These are phyloP conservation scores for Cubamyces lactineus DNA, from an alignment of 768 basidiomycete genomes.

Conservation along the genomic window DNA sequence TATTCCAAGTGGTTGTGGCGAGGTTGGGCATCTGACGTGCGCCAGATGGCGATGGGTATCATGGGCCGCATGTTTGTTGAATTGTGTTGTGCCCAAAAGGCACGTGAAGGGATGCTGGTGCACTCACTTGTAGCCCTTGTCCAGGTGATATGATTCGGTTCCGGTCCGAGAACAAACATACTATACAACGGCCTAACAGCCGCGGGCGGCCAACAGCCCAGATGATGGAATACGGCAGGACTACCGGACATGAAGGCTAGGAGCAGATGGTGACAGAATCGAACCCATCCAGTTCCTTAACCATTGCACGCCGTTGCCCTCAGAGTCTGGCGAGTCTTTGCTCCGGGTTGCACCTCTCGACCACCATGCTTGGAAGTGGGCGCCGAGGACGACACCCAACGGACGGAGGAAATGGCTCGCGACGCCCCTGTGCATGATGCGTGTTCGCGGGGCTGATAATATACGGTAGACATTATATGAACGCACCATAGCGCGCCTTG, in stretches of 20 bases:
- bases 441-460: background rate
- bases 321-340: conserved; percentile 23
- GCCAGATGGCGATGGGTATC: too few relatives aligned
- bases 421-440: conserved; percentile 43
- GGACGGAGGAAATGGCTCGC: conserved; percentile 50
- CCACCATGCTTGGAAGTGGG: conserved; percentile 27
- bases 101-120: too few relatives aligned
- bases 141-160: too few relatives aligned
- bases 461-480: background rate
- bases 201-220: too few relatives aligned
- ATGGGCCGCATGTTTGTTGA: too few relatives aligned
- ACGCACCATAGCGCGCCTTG: conserved; percentile 71
- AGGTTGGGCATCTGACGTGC: too few relatives aligned
- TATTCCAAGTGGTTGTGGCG: too few relatives aligned
- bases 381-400: conserved; percentile 30
- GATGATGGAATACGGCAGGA: too few relatives aligned
- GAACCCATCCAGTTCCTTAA: conserved; percentile 40
- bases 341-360: conserved; percentile 19
- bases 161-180: too few relatives aligned
- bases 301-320: conserved; percentile 48
- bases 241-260: background rate
- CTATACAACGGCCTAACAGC: too few relatives aligned
- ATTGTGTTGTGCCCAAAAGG: too few relatives aligned
- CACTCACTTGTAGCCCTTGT: too few relatives aligned
- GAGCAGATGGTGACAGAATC: conserved; percentile 13